Percentiles rank a stretch among this genome's conserved stretches.
These are phyloP conservation scores for Leishmania aethiopica DNA, from an alignment of 208 protist species.

Conservation along the genomic window DNA sequence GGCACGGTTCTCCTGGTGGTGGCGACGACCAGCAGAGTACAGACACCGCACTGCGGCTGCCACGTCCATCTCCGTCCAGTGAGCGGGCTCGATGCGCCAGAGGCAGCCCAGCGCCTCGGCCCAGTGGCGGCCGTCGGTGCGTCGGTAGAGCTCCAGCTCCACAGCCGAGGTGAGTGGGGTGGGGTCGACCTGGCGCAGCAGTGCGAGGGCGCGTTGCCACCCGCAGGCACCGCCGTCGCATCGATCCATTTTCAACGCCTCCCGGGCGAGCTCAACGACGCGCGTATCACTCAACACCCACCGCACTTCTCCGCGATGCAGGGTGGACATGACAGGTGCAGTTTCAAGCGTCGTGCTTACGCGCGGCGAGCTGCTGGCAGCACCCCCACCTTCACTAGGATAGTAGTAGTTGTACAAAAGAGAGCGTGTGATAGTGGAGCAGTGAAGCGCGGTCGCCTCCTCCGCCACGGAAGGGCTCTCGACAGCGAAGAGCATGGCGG, in stretches of 20 bases:
- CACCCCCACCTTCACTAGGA: background rate
- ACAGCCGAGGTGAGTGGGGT: slow-evolving; percentile 37
- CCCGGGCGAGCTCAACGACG: slow-evolving; percentile 30
- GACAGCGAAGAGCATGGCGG: slow-evolving; percentile 65
- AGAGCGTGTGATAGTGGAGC: slow-evolving; percentile 25
- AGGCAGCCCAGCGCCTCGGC: slow-evolving; percentile 41
- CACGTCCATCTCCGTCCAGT: slow-evolving; percentile 76
- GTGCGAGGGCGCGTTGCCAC: slow-evolving; percentile 43
- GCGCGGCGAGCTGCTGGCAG: background rate
- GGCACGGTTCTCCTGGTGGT: background rate
- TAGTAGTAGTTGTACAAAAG: slow-evolving; percentile 28
- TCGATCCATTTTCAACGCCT: slow-evolving; percentile 20
- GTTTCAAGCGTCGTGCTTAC: background rate
- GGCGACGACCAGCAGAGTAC: slow-evolving; percentile 38
- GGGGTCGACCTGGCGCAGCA: slow-evolving; percentile 34
- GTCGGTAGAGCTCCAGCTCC: slow-evolving; percentile 48
- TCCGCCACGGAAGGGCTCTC: slow-evolving; percentile 54
- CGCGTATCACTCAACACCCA: slow-evolving; percentile 34
- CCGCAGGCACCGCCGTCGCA: slow-evolving; percentile 10
- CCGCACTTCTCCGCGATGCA: slow-evolving; percentile 25
- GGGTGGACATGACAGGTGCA: slow-evolving; percentile 8
- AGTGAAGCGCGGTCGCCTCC: slow-evolving; percentile 67
- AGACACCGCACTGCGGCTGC: slow-evolving; percentile 45
- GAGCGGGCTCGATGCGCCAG: slow-evolving; percentile 25
- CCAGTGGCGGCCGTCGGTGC: slow-evolving; percentile 34